Percentiles rank a stretch among this genome's conserved stretches.
These are phyloP conservation scores for Boletus tylopilopsis DNA, from an alignment of 768 basidiomycete genomes.

Conservation along the genomic window DNA sequence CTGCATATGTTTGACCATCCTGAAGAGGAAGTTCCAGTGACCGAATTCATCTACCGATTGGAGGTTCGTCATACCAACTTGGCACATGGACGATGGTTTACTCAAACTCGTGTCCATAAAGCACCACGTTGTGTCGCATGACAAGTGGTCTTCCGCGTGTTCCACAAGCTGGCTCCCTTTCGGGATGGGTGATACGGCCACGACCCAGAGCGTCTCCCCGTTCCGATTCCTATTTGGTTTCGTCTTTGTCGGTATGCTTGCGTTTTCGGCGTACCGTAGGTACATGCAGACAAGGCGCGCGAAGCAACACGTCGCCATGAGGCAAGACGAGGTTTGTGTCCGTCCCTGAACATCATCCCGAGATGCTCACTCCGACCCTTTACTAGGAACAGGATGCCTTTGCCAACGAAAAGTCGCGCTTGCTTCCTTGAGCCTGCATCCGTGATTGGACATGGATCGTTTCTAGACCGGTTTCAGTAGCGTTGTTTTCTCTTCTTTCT, in stretches of 20 bases:
- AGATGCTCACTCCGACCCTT: neutral
- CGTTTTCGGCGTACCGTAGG: conserved; percentile 13
- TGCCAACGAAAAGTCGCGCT: conserved; percentile 23
- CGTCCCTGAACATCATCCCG: neutral
- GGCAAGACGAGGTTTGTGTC: conserved; percentile 11
- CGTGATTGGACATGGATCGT: neutral
- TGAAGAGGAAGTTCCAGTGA: conserved; percentile 65
- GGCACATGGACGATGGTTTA: neutral
- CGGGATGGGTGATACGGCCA: neutral
- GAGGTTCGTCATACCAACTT: conserved; percentile 46
- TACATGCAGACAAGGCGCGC: conserved; percentile 7
- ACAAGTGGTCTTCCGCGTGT: conserved; percentile 40
- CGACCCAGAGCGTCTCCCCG: neutral
- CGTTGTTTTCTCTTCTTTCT: neutral
- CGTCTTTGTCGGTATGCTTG: conserved; percentile 14
- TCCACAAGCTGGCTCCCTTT: conserved; percentile 30
- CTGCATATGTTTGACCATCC: conserved; percentile 69
- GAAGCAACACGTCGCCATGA: neutral
- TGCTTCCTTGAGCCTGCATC: conserved; percentile 20
- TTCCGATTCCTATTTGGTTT: conserved; percentile 2
- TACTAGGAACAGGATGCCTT: conserved; percentile 2
- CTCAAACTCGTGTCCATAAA: conserved; percentile 11
- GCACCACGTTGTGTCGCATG: conserved; percentile 36
- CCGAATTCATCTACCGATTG: conserved; percentile 77
- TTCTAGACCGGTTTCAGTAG: neutral